These are phyloP conservation scores for Sanghuangporus baumii DNA, from an alignment of 1,284 basidiomycete species.

Conservation along the genomic window DNA sequence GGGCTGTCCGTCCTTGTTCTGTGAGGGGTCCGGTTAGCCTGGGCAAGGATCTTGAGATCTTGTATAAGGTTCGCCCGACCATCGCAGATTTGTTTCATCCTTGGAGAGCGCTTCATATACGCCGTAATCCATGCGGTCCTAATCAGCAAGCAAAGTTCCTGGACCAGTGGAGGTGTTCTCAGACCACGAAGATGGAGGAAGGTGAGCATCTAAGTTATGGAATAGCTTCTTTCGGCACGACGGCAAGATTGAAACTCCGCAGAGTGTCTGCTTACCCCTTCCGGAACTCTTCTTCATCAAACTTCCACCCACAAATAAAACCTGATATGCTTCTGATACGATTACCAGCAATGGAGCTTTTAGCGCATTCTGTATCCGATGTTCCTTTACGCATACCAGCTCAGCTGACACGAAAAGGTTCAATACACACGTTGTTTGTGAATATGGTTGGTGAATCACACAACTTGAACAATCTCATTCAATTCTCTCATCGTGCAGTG, in stretches of 20 bases:
- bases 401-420: background rate
- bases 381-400: background rate
- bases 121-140: background rate
- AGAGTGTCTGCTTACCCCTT: background rate
- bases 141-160: background rate
- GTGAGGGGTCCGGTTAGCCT: background rate
- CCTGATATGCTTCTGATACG: background rate
- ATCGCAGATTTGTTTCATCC: background rate
- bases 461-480: background rate
- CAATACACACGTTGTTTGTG: background rate
- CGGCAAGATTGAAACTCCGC: constrained; percentile 6
- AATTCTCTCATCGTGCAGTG: too few relatives aligned
- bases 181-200: background rate
- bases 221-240: constrained; percentile 1
- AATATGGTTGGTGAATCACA: background rate
- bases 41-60: background rate
- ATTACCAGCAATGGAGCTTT: background rate
- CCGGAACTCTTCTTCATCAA: background rate
- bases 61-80: background rate
- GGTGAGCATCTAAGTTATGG: background rate
- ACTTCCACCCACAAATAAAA: background rate
- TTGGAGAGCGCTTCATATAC: background rate
- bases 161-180: background rate
- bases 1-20: background rate
- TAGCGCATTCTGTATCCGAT: background rate